These are phyloP conservation scores for Tilletia setariae DNA, from an alignment of 1,284 basidiomycete genomes.

Conservation along the genomic window DNA sequence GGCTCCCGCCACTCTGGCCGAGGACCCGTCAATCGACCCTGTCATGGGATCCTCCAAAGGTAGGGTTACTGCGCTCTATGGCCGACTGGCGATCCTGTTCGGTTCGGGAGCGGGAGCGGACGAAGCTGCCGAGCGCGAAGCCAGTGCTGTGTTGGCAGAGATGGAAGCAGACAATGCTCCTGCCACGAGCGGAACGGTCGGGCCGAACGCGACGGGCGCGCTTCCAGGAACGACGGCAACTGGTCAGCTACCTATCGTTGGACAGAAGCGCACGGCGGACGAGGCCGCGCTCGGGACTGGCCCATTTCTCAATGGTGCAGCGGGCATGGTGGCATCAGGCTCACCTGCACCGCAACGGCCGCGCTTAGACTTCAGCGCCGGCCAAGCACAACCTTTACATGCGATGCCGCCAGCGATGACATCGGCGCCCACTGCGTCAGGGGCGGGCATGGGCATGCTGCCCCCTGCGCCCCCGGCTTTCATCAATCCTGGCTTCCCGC, in stretches of 20 bases:
- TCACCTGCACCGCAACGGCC: not conserved
- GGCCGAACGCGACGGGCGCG: too few relatives aligned
- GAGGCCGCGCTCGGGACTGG: not conserved
- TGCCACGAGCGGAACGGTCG: not conserved
- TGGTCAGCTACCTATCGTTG: not conserved
- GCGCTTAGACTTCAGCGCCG: not conserved
- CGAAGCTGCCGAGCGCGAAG: not conserved
- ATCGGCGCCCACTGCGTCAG: too few relatives aligned
- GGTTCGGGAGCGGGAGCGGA: not conserved
- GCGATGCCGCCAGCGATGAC: too few relatives aligned
- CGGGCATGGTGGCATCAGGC: not conserved
- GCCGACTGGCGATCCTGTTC: not conserved
- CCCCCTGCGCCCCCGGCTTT: not conserved
- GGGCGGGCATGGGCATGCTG: not conserved
- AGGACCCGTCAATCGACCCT: too few relatives aligned
- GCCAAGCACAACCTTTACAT: not conserved
- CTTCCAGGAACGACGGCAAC: too few relatives aligned
- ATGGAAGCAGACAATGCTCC: not conserved
- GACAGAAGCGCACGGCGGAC: constrained; percentile 7
- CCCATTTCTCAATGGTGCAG: not conserved
- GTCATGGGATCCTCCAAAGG: too few relatives aligned
- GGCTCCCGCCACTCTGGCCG: not conserved
- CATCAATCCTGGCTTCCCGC: too few relatives aligned
- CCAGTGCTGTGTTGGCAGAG: not conserved
- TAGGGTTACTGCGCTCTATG: not conserved